Base-by-base conservation (phyloP, 2,329 filamentous ascomycete species). In the Fusarium sp. region DNA sequence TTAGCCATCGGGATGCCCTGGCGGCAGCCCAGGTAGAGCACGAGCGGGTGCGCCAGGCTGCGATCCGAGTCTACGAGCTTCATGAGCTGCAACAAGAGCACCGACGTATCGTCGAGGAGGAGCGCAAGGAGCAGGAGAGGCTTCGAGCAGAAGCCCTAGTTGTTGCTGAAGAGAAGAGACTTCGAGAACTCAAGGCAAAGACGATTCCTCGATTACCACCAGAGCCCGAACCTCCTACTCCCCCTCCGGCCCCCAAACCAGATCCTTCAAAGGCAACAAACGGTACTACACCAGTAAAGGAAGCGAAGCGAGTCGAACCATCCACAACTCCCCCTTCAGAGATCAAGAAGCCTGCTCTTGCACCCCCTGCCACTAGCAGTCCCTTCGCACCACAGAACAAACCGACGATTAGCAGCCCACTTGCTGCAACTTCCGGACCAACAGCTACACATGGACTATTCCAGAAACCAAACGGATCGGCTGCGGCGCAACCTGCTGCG, bases 1-100 rank as follows among this genome's bases (percentile, higher is more conserved):
- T 88, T 59, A 86, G 86, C 65, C 92, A 94, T 79, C 87, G 88
- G 67, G 88, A 91, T 75, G 92, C 92, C 16, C 87, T 96, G 18
- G 89, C 89, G 54, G 88, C 89, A 56, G 92, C 92, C 5, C 90
- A 90, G 58, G 86, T 86, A 16, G 89, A 92, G 78, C 93, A 95
- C 80, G 89, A 93, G 41, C 87, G 89, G 31, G 88, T 96, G 13
- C 87, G 88, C 31, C 83, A 87, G 64, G 82, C 83, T 33, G 88
- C 88, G 9, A 80, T 89, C 39, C 83, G 84, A 18, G 86, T 86
- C 8, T 87, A 84, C 65, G 82, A 87, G 68, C 81, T 88, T 45
- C 84, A 90, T 67, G 83, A 86, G 68, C 77, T 87, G 18, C 80
- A 86, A 61, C 82, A 86, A 71, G 83, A 88, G 71, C 82, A 86